Evolutionary conservation across 768 basidiomycete genomes (phyloP), one percentile per base, ranked within the genome.

Genomic region (Agrocybe pediades): DNA sequence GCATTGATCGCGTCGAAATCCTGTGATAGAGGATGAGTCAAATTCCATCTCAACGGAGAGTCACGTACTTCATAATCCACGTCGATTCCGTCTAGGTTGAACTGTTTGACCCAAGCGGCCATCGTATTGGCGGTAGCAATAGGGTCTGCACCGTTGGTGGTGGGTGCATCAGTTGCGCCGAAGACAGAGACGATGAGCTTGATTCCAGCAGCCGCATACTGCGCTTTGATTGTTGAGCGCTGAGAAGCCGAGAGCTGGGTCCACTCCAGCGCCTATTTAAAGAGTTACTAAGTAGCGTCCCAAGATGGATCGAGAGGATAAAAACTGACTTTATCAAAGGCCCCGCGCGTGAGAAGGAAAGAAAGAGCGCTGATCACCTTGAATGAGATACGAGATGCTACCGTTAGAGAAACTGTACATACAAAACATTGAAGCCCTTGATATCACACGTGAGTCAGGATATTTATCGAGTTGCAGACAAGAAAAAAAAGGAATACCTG

Each of bases 71-170:
- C 87, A 60, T 88, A 90, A 66, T 89, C 87, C 27, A 91, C 83
- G 63, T 89, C 87, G 17, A 87, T 79, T 42, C 88, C 88, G 61
- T 89, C 87, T n/a, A 90, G 68, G 43, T 73, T 67, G 51, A 75
- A 86, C 56, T 82, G 56, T 54, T 79, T 82, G 9, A 89, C 87
- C 74, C 77, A 90, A 6, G 77, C 77, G 0, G 87, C 86, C 66
- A 89, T 75, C 2, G 78, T 80, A 56, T 84, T 81, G 0, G 88
- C 88, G 11, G 82, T 81, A 5, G 71, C 69, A 2, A 82, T 68
- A 16, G 87, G 83, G 63, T 90, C 84, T 16, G 78, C 81, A 39
- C 79, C 78, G 16, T 59, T 68, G 9, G 77, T 73, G 6, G 86
- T 88, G 1, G 87, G 87, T 15, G 70, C 69, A 58, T 84, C 80